Conservation (phyloP, 73 alveolate species). For the Tetrahymena malaccensis region DNA sequence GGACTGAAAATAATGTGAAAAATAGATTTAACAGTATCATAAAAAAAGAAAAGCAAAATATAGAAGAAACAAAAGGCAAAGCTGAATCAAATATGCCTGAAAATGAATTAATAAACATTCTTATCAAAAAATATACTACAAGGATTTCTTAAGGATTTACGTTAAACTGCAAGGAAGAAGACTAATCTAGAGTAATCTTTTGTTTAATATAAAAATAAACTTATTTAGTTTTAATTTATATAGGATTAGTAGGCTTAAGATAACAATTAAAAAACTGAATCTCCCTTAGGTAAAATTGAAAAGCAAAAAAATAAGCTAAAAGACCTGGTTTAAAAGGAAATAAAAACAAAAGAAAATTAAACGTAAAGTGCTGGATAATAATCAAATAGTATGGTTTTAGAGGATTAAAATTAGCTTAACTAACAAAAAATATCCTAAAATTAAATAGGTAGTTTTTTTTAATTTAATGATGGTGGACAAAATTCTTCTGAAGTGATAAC, state of each 20-base stretch:
- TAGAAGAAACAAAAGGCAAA: constrained; percentile 3
- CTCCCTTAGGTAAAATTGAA: neutral
- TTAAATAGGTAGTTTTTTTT: neutral
- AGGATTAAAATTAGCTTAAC: neutral
- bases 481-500: neutral
- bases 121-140: neutral
- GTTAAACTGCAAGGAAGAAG: neutral
- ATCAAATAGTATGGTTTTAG: neutral
- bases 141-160: neutral
- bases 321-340: neutral
- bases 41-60: constrained; percentile 35
- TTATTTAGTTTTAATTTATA: no score
- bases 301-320: neutral
- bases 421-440: neutral
- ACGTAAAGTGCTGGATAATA: neutral
- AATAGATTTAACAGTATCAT: constrained; percentile 29
- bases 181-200: neutral
- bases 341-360: neutral
- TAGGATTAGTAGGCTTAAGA: neutral
- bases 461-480: neutral
- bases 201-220: neutral
- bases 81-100: constrained; percentile 14
- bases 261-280: neutral
- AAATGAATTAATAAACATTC: neutral
- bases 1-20: constrained; percentile 31